These are phyloP conservation scores for Cyberlindnera saturnus DNA, from an alignment of 805 yeast genomes.

Conservation along the genomic window DNA sequence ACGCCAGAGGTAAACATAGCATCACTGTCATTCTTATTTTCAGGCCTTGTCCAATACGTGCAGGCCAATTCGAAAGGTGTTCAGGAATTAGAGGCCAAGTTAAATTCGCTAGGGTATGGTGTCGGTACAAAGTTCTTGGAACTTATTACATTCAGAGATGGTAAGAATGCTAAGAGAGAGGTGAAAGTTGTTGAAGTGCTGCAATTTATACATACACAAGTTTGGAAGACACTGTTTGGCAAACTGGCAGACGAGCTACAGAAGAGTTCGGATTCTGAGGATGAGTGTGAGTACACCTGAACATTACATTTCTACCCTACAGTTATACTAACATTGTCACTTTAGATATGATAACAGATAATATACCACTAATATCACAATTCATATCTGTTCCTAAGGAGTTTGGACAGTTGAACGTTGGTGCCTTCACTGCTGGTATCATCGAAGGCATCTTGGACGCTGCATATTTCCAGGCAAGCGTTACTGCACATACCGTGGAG, in stretches of 20 bases:
- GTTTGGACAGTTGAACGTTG: slow-evolving; percentile 69
- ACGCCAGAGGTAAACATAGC: slow-evolving; percentile 62
- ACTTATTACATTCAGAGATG: slow-evolving; percentile 61
- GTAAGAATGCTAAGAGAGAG: slow-evolving; percentile 61
- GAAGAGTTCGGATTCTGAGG: slow-evolving; percentile 59
- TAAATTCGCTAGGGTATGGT: slow-evolving; percentile 71
- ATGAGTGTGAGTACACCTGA: slow-evolving; percentile 34
- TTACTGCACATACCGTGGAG: slow-evolving; percentile 78
- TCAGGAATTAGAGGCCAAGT: slow-evolving; percentile 54
- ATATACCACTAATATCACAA: slow-evolving; percentile 62
- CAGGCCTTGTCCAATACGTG: slow-evolving; percentile 63
- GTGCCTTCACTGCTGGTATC: slow-evolving; percentile 80
- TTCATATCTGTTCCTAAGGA: slow-evolving; percentile 77
- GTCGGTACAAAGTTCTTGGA: slow-evolving; percentile 72
- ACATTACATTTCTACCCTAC: no score
- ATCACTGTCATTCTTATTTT: slow-evolving; percentile 61
- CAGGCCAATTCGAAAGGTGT: slow-evolving; percentile 59
- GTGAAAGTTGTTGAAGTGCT: slow-evolving; percentile 57
- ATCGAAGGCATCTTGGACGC: slow-evolving; percentile 78
- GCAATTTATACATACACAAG: slow-evolving; percentile 63
- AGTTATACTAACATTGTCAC: background rate
- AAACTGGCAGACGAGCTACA: slow-evolving; percentile 70
- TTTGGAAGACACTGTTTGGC: slow-evolving; percentile 75
- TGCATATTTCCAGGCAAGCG: slow-evolving; percentile 65
- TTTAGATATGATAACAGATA: slow-evolving; percentile 50